Conservation (phyloP, 1,284 basidiomycete species). For the Fomitopsis schrenkii region DNA sequence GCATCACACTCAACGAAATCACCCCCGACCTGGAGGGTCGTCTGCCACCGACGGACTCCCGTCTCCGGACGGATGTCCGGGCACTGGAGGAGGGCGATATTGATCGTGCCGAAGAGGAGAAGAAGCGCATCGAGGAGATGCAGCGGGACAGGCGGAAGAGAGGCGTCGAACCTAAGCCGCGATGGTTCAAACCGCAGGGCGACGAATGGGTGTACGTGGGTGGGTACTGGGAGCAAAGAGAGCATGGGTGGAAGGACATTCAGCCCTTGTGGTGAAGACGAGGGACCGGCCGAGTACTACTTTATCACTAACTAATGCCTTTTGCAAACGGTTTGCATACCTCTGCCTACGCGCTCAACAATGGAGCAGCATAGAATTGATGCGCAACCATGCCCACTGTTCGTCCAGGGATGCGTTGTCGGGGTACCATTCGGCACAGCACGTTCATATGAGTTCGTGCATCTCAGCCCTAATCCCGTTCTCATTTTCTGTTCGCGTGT, state of each 20-base stretch:
- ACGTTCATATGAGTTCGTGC: too few species aligned
- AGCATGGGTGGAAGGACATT: constrained; percentile 56
- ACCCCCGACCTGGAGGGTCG: constrained; percentile 63
- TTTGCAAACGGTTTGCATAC: not conserved
- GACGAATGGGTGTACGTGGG: constrained; percentile 75
- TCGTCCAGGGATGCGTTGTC: not conserved
- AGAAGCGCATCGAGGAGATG: constrained; percentile 70
- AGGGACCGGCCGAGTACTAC: not conserved
- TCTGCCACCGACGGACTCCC: constrained; percentile 83
- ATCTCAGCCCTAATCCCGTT: too few species aligned
- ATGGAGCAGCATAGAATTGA: not conserved
- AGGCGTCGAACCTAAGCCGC: constrained; percentile 52
- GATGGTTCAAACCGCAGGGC: constrained; percentile 70
- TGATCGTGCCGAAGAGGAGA: constrained; percentile 75
- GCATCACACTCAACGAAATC: constrained; percentile 80
- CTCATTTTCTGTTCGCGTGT: too few species aligned
- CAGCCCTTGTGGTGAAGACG: constrained; percentile 58
- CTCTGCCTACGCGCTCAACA: not conserved
- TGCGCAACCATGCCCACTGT: not conserved
- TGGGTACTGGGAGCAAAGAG: constrained; percentile 80
- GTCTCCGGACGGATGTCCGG: constrained; percentile 81
- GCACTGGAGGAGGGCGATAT: constrained; percentile 82
- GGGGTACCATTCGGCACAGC: not conserved
- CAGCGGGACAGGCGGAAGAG: constrained; percentile 63
- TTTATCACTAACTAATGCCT: not conserved